These are phyloP conservation scores for Zymoseptoria ardabiliae DNA, from an alignment of 2,329 filamentous ascomycete species.

Conservation along the genomic window DNA sequence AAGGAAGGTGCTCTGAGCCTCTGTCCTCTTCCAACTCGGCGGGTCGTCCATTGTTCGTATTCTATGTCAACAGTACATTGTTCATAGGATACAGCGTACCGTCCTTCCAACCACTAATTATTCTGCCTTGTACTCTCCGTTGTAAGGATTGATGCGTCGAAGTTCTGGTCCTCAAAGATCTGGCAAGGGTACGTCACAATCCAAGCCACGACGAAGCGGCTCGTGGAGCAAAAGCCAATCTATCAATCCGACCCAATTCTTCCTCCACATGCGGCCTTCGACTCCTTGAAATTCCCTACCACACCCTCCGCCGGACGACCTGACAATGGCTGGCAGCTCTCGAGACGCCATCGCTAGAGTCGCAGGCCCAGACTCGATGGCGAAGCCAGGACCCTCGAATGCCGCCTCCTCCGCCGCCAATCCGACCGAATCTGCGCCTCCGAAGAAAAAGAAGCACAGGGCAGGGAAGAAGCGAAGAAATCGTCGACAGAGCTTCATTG, in stretches of 20 bases:
- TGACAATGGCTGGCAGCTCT: slow-evolving; percentile 3
- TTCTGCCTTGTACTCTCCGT: too few species aligned
- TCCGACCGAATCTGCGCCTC: not conserved
- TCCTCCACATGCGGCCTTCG: not conserved
- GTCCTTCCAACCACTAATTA: too few species aligned
- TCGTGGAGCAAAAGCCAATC: not conserved
- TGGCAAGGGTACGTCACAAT: too few species aligned
- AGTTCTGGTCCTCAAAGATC: too few species aligned
- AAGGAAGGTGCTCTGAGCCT: too few species aligned
- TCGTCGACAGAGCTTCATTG: slow-evolving; percentile 73
- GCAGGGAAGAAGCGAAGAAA: slow-evolving; percentile 58
- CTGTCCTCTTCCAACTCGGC: too few species aligned
- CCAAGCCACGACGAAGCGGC: too few species aligned
- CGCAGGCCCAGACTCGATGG: slow-evolving; percentile 10
- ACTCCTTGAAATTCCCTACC: not conserved
- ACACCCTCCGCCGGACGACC: not conserved
- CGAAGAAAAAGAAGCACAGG: slow-evolving; percentile 19
- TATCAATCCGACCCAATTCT: not conserved
- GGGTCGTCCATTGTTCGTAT: too few species aligned
- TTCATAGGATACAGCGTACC: too few species aligned
- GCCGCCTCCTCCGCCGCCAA: slow-evolving; percentile 1
- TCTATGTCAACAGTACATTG: too few species aligned
- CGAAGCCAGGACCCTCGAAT: slow-evolving; percentile 3
- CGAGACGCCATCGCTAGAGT: slow-evolving; percentile 4
- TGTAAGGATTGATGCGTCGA: too few species aligned